Evolutionary conservation across 139 green algal species (phyloP).

Genomic region (Yamagishiella unicocca): DNA sequence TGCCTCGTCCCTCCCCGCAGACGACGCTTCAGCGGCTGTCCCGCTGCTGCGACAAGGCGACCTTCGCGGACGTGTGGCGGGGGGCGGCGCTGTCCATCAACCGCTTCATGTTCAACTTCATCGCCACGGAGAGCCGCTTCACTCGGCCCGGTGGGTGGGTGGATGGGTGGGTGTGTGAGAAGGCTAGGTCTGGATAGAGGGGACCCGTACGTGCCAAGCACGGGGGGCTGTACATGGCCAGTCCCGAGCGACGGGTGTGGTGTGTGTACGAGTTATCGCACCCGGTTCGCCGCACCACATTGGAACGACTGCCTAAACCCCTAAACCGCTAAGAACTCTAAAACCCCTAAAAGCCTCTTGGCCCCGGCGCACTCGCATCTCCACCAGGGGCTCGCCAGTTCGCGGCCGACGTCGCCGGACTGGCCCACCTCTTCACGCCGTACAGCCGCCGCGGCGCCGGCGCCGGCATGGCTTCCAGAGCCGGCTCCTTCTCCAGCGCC

Average conservation of each 20-base stretch:
- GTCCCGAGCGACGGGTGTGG: too few species aligned
- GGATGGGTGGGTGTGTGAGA: too few species aligned
- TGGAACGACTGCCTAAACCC: too few species aligned
- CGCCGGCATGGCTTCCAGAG: neutral
- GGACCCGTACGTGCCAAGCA: too few species aligned
- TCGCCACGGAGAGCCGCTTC: slow-evolving; percentile 60
- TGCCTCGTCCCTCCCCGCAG: neutral
- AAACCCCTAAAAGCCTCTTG: too few species aligned
- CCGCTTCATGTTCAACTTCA: slow-evolving; percentile 66
- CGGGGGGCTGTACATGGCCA: too few species aligned
- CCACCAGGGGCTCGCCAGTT: slow-evolving; percentile 46
- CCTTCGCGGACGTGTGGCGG: slow-evolving; percentile 43
- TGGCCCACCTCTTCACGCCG: slow-evolving; percentile 41
- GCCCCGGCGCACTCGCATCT: too few species aligned
- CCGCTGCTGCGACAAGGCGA: slow-evolving; percentile 20
- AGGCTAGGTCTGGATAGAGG: too few species aligned
- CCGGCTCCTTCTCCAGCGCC: neutral
- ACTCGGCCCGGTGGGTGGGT: neutral
- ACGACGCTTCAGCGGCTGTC: slow-evolving; percentile 18
- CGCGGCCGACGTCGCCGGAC: slow-evolving; percentile 40
- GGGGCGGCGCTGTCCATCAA: slow-evolving; percentile 56
- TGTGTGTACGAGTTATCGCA: too few species aligned
- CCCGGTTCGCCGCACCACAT: too few species aligned
- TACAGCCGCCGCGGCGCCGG: slow-evolving; percentile 51
- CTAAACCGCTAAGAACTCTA: too few species aligned